Evolutionary conservation across 257 asterid species (phyloP).

Genomic region (Nemophila menziesii): DNA sequence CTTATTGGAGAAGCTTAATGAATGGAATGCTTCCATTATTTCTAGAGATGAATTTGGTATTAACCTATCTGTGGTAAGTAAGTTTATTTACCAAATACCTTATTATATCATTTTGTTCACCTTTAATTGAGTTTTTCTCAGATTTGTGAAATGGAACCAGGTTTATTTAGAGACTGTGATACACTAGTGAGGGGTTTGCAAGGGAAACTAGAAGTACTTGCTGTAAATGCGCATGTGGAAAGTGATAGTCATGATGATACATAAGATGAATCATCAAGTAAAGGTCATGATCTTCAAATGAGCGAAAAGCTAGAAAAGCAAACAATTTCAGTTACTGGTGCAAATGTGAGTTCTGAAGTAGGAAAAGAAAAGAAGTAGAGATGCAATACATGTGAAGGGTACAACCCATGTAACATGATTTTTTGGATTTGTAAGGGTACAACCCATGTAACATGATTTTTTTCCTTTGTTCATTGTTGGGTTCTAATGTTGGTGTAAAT

Average conservation of each 20-base stretch:
- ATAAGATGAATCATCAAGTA: slow-evolving; percentile 38
- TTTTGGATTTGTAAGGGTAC: no score
- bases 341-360: slow-evolving; percentile 33
- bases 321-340: slow-evolving; percentile 26
- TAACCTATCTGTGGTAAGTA: slow-evolving; percentile 59
- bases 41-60: slow-evolving; percentile 61
- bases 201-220: slow-evolving; percentile 81
- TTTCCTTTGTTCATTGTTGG: no score
- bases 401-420: no score
- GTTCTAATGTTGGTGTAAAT: no score
- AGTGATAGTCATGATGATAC: slow-evolving; percentile 51
- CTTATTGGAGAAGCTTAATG: slow-evolving; percentile 50
- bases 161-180: slow-evolving; percentile 72
- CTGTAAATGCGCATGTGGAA: slow-evolving; percentile 70
- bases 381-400: slow-evolving; percentile 90
- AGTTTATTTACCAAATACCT: neutral
- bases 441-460: no score
- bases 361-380: slow-evolving; percentile 54
- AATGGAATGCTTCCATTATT: slow-evolving; percentile 45
- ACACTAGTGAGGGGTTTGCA: slow-evolving; percentile 52
- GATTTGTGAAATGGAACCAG: slow-evolving; percentile 75
- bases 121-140: slow-evolving; percentile 9
- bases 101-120: neutral
- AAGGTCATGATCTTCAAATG: slow-evolving; percentile 25
- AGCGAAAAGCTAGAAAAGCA: slow-evolving; percentile 56